A percentile compares a stretch with the other conserved stretches of the same genome.
phyloP scores from a whole-genome alignment of 768 basidiomycete species.

The Lactifluus hygrophoroides region DNA sequence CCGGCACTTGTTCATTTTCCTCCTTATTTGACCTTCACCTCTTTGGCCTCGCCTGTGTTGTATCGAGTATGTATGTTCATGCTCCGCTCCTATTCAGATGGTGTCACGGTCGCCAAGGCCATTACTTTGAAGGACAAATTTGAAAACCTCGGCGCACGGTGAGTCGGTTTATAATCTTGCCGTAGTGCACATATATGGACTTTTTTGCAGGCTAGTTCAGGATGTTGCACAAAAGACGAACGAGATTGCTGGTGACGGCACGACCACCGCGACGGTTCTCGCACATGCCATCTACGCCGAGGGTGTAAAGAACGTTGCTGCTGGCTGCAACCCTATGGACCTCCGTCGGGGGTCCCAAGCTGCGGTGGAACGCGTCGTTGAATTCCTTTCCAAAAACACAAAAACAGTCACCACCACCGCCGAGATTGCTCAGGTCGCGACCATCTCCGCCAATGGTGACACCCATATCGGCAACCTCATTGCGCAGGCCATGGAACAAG shows the following conservation, averaged over 20 bases:
- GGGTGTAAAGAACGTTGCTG: constrained; percentile 98
- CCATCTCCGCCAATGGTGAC: constrained; percentile 62
- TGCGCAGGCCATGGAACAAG: constrained; percentile 98
- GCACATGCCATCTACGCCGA: constrained; percentile 97
- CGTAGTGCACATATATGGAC: constrained; percentile 1
- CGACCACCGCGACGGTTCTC: constrained; percentile 95
- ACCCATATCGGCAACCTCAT: constrained; percentile 88
- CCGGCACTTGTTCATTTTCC: not conserved
- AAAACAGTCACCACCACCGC: constrained; percentile 94
- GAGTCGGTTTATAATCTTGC: constrained; percentile 27
- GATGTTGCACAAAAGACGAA: constrained; percentile 97
- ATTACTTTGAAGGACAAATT: constrained; percentile 96
- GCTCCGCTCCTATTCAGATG: constrained; percentile 43
- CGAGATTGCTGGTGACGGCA: constrained; percentile 95
- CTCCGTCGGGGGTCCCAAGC: constrained; percentile 96
- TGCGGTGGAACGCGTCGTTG: constrained; percentile 86
- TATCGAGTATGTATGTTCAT: not conserved
- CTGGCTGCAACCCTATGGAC: constrained; percentile 99
- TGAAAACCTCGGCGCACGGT: constrained; percentile 98
- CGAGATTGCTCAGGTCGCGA: constrained; percentile 99
- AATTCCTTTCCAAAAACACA: constrained; percentile 80
- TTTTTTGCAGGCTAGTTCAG: constrained; percentile 63
- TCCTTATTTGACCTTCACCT: not conserved
- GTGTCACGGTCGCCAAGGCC: constrained; percentile 95
- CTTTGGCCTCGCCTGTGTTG: not conserved